phyloP scores from a whole-genome alignment of 345 rosid genomes.

The Corymbia maculata region DNA sequence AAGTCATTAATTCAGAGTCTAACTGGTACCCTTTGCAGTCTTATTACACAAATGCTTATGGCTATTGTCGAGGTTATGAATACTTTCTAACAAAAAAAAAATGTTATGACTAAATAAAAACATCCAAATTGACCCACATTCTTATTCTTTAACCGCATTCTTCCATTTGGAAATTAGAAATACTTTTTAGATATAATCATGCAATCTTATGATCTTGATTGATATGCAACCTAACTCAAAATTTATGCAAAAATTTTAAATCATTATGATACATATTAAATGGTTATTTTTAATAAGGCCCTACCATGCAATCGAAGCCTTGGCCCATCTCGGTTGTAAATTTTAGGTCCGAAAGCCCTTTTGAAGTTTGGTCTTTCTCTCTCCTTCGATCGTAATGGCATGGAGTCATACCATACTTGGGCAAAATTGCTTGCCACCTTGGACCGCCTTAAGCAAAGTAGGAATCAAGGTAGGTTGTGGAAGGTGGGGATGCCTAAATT shows the following conservation, averaged over 20 bases:
- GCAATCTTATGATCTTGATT: not conserved
- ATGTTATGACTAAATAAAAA: too few relatives aligned
- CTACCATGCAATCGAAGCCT: not conserved
- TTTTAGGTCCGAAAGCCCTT: not conserved
- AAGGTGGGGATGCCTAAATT: not conserved
- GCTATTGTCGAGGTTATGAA: too few relatives aligned
- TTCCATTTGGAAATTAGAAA: too few relatives aligned
- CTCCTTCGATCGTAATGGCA: not conserved
- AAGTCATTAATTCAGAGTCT: too few relatives aligned
- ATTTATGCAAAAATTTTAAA: too few relatives aligned
- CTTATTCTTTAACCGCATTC: not conserved
- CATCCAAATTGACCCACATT: not conserved
- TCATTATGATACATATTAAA: not conserved
- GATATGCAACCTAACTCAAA: too few relatives aligned
- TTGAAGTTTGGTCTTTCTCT: too few relatives aligned
- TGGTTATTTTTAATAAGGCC: not conserved
- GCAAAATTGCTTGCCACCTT: not conserved
- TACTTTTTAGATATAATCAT: not conserved
- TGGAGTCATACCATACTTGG: not conserved
- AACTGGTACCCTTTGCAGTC: too few relatives aligned
- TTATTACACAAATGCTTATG: too few relatives aligned
- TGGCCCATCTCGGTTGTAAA: not conserved
- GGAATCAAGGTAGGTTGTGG: not conserved
- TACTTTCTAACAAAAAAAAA: too few relatives aligned
- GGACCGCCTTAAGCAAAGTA: not conserved